Evolutionary conservation across 139 green algal species (phyloP), one percentile per base, ranked within the genome.

Genomic region (Zygnema circumcarinatum): DNA sequence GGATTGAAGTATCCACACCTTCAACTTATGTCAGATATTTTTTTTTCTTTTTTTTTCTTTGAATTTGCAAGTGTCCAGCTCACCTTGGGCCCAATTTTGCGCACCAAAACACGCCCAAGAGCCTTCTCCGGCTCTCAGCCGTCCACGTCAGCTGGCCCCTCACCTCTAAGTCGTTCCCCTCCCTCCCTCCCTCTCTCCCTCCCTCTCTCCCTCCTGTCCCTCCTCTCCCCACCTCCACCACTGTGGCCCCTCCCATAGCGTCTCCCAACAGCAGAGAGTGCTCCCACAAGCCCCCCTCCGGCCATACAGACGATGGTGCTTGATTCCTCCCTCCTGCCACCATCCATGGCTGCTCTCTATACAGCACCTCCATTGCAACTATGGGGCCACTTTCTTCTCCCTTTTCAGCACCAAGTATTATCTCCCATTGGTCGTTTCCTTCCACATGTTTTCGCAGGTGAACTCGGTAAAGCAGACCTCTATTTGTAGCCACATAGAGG

Each of bases 401-500:
- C 7, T 16, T 3, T 53, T 53, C 69, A 25, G 69, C 69, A 29
- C 35, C 35, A 53, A 78, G 3, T 7, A 78, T 41, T 36, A 11
- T 78, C 36, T 40, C 38, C 33, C 78, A 42, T 31, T 25, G 1
- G 2, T 52, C 74, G 39, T n/a, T 79, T 32, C 74, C 29, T 3
- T 39, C 11, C 16, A 74, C 20, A 2, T 83, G 21, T 74, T 53
- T 16, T 31, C 47, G 47, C 11, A 87, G 67, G 35, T 31, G 22
- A 74, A 81, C 32, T 32, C 69, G 33, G 67, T 83, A 52, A 1
- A 87, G 38, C 2, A 62, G 32, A 52, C 81, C 81, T 0, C 22
- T 42, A 53, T 87, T 87, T 31, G 81, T 87, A 32, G 81, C 81
- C 20, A 87, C 67, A 52, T 83, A 82, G 62, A 87, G 67, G 7